Evolutionary conservation across 805 yeast species (phyloP).

Genomic region (Priceomyces medius): DNA sequence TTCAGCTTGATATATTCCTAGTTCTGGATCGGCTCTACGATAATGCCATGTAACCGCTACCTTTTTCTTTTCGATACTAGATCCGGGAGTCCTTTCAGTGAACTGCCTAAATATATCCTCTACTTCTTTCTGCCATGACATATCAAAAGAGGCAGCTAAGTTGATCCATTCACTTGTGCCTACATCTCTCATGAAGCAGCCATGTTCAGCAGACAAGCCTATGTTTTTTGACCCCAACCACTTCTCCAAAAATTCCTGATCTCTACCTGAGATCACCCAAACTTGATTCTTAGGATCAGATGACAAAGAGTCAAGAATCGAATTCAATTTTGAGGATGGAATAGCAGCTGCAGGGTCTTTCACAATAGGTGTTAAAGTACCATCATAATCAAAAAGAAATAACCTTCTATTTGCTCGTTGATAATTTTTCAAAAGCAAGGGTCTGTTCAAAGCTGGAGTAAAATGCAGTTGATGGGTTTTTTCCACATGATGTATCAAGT

Average conservation of each 20-base stretch:
- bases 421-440: conserved; percentile 60
- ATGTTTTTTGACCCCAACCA: conserved; percentile 77
- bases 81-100: conserved; percentile 89
- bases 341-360: conserved; percentile 98
- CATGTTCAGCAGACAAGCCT: conserved; percentile 96
- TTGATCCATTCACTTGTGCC: conserved; percentile 73
- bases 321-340: conserved; percentile 72
- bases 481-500: conserved; percentile 42
- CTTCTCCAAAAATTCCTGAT: conserved; percentile 80
- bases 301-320: conserved; percentile 57
- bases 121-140: conserved; percentile 93
- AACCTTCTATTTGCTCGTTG: conserved; percentile 62
- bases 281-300: conserved; percentile 80
- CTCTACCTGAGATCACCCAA: conserved; percentile 97
- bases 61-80: conserved; percentile 80
- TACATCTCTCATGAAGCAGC: conserved; percentile 86
- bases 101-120: conserved; percentile 67
- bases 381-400: conserved; percentile 94
- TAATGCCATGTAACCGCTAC: conserved; percentile 99
- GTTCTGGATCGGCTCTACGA: conserved; percentile 89
- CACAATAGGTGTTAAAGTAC: conserved; percentile 95
- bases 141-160: conserved; percentile 76
- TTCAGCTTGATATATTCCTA: conserved; percentile 83
- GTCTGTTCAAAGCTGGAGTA: conserved; percentile 76
- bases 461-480: conserved; percentile 45